These are phyloP conservation scores for Aspergillus luchuensis DNA, from an alignment of 2,329 filamentous ascomycete species.

Conservation along the genomic window DNA sequence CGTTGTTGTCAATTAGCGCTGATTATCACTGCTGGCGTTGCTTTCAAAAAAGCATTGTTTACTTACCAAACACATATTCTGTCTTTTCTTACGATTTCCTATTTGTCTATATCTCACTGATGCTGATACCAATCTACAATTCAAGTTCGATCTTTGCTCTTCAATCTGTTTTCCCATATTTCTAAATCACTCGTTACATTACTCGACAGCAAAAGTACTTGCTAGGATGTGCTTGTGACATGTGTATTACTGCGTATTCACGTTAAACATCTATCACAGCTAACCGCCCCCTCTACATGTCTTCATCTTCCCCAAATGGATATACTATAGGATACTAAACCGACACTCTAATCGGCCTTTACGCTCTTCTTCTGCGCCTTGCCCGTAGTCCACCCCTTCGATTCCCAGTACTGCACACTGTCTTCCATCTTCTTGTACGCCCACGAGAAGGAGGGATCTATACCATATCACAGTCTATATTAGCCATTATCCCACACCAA, in stretches of 20 bases:
- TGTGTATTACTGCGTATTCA: not conserved
- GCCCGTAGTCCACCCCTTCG: constrained; percentile 35
- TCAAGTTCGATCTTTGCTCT: no score
- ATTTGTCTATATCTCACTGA: not conserved
- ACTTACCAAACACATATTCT: not conserved
- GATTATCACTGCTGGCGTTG: not conserved
- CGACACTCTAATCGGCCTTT: constrained; percentile 32
- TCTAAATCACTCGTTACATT: no score
- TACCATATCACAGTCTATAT: not conserved
- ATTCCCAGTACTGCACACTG: constrained; percentile 48
- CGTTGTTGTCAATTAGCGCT: constrained; percentile 3
- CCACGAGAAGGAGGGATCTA: constrained; percentile 45
- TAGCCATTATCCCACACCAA: not conserved
- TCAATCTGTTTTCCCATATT: no score
- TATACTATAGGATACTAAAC: not conserved
- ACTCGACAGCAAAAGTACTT: no score
- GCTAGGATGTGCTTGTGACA: no score
- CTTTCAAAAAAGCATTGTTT: not conserved
- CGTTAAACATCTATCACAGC: not conserved
- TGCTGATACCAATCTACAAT: not conserved
- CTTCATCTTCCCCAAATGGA: not conserved
- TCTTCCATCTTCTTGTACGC: constrained; percentile 54
- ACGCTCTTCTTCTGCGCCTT: constrained; percentile 41
- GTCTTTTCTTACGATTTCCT: not conserved
- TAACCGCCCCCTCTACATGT: not conserved